phyloP scores from a whole-genome alignment of 495 filamentous ascomycete species.

The Xylaria palmicola region DNA sequence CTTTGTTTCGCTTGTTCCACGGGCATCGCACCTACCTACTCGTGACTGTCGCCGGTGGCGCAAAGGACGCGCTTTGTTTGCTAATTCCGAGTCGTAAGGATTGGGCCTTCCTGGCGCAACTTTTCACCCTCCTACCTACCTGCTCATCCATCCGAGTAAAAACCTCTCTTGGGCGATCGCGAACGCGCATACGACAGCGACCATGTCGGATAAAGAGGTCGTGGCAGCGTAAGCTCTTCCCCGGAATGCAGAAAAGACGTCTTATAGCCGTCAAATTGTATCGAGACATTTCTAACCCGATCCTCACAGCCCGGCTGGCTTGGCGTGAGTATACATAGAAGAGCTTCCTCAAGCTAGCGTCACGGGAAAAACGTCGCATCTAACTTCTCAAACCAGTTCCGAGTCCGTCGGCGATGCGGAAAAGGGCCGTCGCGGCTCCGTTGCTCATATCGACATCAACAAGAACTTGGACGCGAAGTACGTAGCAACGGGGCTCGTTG shows the following conservation, averaged over 20 bases:
- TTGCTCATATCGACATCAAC: conserved; percentile 49
- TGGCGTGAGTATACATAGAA: conserved; percentile 1
- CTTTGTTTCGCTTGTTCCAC: neutral
- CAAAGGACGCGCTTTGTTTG: neutral
- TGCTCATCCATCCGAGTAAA: neutral
- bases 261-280: neutral
- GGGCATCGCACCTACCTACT: no score
- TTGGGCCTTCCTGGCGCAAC: neutral
- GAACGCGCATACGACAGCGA: neutral
- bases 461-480: conserved; percentile 53
- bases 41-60: neutral
- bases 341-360: neutral
- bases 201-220: conserved; percentile 7
- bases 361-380: neutral
- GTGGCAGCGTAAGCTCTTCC: conserved; percentile 1
- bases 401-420: conserved; percentile 12
- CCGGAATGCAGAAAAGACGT: neutral
- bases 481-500: conserved; percentile 13
- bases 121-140: neutral
- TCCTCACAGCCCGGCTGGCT: neutral
- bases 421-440: conserved; percentile 19
- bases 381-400: neutral
- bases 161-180: no score
- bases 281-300: neutral
- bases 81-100: neutral